Conservation (phyloP, 768 basidiomycete genomes). For the Boletus subcaerulescens region DNA sequence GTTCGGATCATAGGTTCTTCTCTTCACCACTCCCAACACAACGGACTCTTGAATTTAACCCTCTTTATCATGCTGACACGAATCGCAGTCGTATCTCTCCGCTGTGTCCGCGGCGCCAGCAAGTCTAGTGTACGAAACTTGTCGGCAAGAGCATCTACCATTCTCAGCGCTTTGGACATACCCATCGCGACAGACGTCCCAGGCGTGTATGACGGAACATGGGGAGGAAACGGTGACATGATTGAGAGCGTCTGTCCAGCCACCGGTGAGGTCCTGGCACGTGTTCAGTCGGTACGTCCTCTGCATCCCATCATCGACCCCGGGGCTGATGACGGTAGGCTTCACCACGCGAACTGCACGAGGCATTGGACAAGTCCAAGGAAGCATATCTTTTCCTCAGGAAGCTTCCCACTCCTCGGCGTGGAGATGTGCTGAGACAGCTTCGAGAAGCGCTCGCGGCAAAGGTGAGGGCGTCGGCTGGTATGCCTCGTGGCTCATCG, state of each 20-base stretch:
- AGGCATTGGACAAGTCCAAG: slow-evolving; percentile 62
- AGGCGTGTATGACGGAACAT: slow-evolving; percentile 82
- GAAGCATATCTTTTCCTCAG: slow-evolving; percentile 74
- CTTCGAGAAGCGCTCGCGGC: slow-evolving; percentile 76
- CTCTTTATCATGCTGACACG: slow-evolving; percentile 25
- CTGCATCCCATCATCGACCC: neutral
- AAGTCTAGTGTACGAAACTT: slow-evolving; percentile 38
- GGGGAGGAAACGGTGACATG: slow-evolving; percentile 73
- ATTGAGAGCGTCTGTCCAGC: slow-evolving; percentile 76
- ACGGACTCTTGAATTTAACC: neutral
- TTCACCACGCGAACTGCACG: slow-evolving; percentile 68
- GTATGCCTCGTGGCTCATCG: slow-evolving; percentile 7
- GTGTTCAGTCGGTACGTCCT: slow-evolving; percentile 60
- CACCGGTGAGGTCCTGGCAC: slow-evolving; percentile 81
- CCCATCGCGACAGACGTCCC: slow-evolving; percentile 50
- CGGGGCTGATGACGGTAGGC: slow-evolving; percentile 43
- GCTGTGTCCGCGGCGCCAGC: slow-evolving; percentile 18
- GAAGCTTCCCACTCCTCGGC: slow-evolving; percentile 77
- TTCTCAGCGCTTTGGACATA: slow-evolving; percentile 66
- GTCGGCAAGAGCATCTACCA: slow-evolving; percentile 66
- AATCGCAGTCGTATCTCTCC: slow-evolving; percentile 9
- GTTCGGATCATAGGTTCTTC: slow-evolving; percentile 5
- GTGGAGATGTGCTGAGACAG: slow-evolving; percentile 87
- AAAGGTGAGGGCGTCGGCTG: slow-evolving; percentile 49
- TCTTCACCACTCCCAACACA: neutral